A percentile compares a stretch with the other conserved stretches of the same genome.
Conservation (phyloP, 1,284 basidiomycete genomes). For the Pseudomicrostroma phylloplanum region DNA sequence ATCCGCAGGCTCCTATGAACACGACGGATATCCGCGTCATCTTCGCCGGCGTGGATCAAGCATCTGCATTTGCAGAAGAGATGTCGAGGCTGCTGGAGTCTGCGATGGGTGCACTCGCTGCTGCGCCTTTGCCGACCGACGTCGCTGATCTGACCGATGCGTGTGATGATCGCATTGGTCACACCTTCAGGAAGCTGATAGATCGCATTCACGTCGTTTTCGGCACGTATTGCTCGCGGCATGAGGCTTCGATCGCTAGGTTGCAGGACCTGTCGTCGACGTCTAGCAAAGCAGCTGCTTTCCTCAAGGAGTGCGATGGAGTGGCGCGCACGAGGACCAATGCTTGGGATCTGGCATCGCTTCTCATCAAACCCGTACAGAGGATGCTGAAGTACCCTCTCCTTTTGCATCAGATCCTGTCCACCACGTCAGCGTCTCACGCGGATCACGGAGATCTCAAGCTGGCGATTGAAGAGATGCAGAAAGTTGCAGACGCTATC, state of each 20-base stretch:
- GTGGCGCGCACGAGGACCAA: constrained; percentile 56
- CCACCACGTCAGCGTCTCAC: constrained; percentile 65
- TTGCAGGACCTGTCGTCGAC: constrained; percentile 43
- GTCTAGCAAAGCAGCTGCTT: constrained; percentile 37
- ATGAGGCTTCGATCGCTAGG: constrained; percentile 68
- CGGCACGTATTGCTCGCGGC: constrained; percentile 77
- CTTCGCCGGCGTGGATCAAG: constrained; percentile 70
- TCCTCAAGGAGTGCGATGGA: constrained; percentile 50
- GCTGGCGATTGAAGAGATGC: constrained; percentile 64
- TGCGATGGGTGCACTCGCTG: constrained; percentile 39
- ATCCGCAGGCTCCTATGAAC: constrained; percentile 56
- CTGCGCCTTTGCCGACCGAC: constrained; percentile 16
- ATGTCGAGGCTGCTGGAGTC: constrained; percentile 56
- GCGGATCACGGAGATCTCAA: constrained; percentile 65
- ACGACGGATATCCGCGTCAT: constrained; percentile 66
- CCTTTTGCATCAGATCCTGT: constrained; percentile 66
- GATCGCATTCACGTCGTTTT: constrained; percentile 72
- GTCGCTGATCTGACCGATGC: constrained; percentile 12
- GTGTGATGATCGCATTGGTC: constrained; percentile 64
- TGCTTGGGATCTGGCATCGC: constrained; percentile 86
- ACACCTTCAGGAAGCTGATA: constrained; percentile 67
- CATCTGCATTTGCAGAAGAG: constrained; percentile 65
- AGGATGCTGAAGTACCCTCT: constrained; percentile 67
- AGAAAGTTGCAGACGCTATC: constrained; percentile 72
- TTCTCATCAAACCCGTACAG: constrained; percentile 64